Evolutionary conservation across 176 grass and related monocot species (phyloP).

Genomic region (Poa annua): DNA sequence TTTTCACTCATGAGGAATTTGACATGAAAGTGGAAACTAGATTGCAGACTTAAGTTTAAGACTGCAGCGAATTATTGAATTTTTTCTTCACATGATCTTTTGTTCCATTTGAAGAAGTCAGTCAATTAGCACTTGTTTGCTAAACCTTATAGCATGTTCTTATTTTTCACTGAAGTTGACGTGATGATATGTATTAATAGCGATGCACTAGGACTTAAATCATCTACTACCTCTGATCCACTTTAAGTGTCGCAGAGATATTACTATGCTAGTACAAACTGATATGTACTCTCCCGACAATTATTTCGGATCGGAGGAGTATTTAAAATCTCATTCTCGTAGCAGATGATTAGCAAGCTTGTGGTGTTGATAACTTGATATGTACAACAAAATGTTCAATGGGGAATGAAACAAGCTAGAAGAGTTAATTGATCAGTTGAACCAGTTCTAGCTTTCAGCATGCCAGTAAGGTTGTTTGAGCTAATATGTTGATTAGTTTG

Average conservation of each 20-base stretch:
- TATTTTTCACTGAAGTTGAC: neutral
- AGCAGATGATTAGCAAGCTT: neutral
- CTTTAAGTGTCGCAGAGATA: too few relatives aligned
- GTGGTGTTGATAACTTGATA: neutral
- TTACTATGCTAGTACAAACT: too few relatives aligned
- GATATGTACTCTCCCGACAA: too few relatives aligned
- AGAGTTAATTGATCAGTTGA: neutral
- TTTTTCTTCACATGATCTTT: neutral
- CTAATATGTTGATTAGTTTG: constrained; percentile 11
- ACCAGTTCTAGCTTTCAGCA: constrained; percentile 3
- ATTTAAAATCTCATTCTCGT: constrained; percentile 1
- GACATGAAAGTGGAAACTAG: constrained; percentile 25
- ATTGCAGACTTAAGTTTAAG: neutral
- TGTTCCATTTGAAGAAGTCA: constrained; percentile 15
- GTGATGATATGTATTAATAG: neutral
- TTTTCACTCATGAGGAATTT: neutral
- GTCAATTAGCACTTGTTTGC: constrained; percentile 1
- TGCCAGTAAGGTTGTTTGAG: constrained; percentile 5
- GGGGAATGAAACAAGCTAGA: neutral
- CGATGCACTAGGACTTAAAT: neutral
- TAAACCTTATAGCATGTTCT: neutral
- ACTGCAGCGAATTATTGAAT: constrained; percentile 17
- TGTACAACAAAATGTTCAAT: constrained; percentile 1
- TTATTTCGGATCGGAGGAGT: too few relatives aligned
- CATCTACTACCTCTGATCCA: too few relatives aligned